Evolutionary conservation across 352 stramenopile genomes (phyloP), one percentile per base, ranked within the genome.

Genomic region (Aphanomyces invadans): DNA sequence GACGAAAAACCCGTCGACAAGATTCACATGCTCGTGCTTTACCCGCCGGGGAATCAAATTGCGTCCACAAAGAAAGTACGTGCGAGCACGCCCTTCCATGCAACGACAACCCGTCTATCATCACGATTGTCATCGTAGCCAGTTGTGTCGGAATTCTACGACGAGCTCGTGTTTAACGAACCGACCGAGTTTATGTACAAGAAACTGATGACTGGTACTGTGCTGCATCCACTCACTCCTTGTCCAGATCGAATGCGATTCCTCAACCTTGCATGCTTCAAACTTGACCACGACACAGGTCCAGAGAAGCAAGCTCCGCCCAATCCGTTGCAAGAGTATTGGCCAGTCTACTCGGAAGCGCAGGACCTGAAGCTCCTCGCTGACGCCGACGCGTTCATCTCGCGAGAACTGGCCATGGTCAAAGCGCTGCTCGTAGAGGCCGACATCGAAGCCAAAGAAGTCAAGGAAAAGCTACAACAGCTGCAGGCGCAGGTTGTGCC

Each of bases 131-230:
- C 55, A 36, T 32, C 39, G n/a, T 65, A 96, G 81, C 92, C 93
- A 1, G 95, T 98, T 15, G 82, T 99, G 28, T 87, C 84, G 33
- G 96, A 99, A 77, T 95, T 91, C 62, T 99, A 98, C 79, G 95
- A 99, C 71, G 96, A 99, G 74, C 87, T 98, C 3, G 93, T 99
- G n/a, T 98, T 98, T 76, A 98, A 96, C 26, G 90, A 99, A 80
- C 96, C 96, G 46, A 95, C 83, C 33, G 90, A 97, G 74, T 90
- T 89, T 53, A 98, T 98, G 73, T 97, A 97, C 82, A 89, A 96
- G 71, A 87, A 95, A 65, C 73, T 99, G 29, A 86, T 95, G 73
- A 76, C 74, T 61, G 69, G 72, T 84, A 44, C 28, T n/a, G n/a
- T n/a, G n/a, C n/a, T n/a, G n/a, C n/a, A n/a, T n/a, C n/a, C n/a